phyloP scores from a whole-genome alignment of 169 alveolate genomes.

The Plasmodium falciparum region DNA sequence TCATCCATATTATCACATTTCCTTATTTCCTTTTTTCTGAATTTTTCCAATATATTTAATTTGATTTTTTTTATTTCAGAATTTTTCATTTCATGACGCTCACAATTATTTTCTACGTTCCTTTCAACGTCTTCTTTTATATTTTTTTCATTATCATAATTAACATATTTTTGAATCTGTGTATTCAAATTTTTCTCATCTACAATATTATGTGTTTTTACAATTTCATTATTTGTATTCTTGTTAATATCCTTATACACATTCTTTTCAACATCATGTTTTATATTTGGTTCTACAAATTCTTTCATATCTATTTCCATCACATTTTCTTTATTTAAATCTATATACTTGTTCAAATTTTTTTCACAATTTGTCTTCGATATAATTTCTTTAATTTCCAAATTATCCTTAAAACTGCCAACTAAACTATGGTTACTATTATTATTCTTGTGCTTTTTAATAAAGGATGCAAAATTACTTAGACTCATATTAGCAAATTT shows the following conservation, averaged over 20 bases:
- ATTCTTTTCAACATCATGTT: too few species aligned
- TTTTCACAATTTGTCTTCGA: neutral
- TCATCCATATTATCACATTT: constrained; percentile 12
- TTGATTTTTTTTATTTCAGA: constrained; percentile 28
- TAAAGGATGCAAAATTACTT: constrained; percentile 8
- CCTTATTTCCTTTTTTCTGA: constrained; percentile 11
- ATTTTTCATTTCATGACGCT: neutral
- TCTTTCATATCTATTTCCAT: too few species aligned
- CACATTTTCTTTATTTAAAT: too few species aligned
- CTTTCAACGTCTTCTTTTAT: neutral
- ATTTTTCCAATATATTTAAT: constrained; percentile 26
- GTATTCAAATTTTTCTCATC: too few species aligned
- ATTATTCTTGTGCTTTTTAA: neutral
- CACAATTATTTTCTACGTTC: neutral
- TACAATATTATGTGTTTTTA: too few species aligned
- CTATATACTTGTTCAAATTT: too few species aligned
- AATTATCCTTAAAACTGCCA: neutral
- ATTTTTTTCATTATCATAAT: too few species aligned
- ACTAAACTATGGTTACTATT: neutral
- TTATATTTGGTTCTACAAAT: too few species aligned
- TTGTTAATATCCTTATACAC: too few species aligned
- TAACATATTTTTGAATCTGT: too few species aligned
- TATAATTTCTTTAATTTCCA: neutral
- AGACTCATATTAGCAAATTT: neutral
- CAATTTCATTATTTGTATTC: too few species aligned